Evolutionary conservation across 371 early-diverging fungal genomes (phyloP).

Genomic region (Circinella minor): DNA sequence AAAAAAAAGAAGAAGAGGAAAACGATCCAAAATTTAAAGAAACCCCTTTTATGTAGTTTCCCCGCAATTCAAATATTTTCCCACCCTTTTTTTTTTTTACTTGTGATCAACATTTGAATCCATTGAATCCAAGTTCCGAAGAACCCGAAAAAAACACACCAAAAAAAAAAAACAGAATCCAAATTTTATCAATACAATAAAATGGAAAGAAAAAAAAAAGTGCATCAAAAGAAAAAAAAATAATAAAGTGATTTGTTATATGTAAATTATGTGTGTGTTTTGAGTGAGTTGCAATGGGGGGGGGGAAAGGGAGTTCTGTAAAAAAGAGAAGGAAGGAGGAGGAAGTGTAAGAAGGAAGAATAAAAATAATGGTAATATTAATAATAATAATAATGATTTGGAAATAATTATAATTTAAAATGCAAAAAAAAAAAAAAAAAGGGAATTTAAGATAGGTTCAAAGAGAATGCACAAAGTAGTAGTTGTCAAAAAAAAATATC

Average conservation of each 20-base stretch:
- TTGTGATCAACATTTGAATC: no score
- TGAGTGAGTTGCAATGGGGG: no score
- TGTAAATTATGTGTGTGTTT: no score
- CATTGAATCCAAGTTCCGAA: no score
- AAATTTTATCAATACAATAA: no score
- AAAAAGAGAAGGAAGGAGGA: neutral
- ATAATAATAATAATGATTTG: slow-evolving; percentile 3
- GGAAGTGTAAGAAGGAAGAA: neutral
- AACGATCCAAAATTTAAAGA: neutral
- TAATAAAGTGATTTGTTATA: no score
- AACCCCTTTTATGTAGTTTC: neutral
- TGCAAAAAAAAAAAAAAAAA: slow-evolving; percentile 11
- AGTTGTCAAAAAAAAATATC: no score
- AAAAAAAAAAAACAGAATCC: no score
- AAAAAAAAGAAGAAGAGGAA: neutral
- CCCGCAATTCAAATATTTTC: neutral
- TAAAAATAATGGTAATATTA: neutral
- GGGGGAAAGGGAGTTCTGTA: neutral
- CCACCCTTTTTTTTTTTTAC: neutral
- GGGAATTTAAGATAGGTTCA: neutral
- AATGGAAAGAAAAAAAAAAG: no score
- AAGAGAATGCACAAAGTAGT: neutral
- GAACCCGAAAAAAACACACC: no score
- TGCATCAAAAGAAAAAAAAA: no score
- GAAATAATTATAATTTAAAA: neutral